Evolutionary conservation across 2,329 filamentous ascomycete genomes (phyloP), one percentile per base, ranked within the genome.

Genomic region (Ophiostoma fasciatum): DNA sequence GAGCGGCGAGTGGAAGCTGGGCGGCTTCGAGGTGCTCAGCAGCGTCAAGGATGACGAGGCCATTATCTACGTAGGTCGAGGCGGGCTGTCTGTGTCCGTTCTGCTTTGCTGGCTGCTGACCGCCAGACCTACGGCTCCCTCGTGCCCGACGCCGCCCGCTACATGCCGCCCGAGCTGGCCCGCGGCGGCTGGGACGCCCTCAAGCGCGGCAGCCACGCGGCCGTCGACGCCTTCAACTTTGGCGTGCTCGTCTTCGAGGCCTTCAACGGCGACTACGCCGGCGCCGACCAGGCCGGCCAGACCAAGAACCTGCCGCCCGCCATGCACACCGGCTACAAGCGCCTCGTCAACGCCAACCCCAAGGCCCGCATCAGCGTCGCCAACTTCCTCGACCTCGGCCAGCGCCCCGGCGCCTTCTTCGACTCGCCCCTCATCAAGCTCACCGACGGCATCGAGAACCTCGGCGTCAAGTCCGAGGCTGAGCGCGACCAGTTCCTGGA

Each of bases 1-100:
- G 53, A 94, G 90, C 51, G 90, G 90, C 39, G 90, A 98, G 59
- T 98, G 90, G 90, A 96, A 92, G 52, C 63, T 98, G 2, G 87
- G 81, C 15, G 90, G 90, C 1, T 93, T 98, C 47, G 90, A 98
- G 46, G 71, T 94, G 5, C 58, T 96, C 40, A 96, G 87, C 59
- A 94, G 81, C 26, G 78, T 96, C 60, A 96, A 94, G 50, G 90
- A 96, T 39, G 87, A 96, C 42, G 84, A 96, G 48, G 84, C 87
- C 9, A 67, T 93, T 32, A 87, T 98, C 51, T 94, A 92, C 52
- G 78, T 83, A 46, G 13, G 26, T 28, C 26, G n/a, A n/a, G n/a
- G n/a, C n/a, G n/a, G n/a, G n/a, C n/a, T n/a, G n/a, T n/a, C n/a
- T n/a, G n/a, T n/a, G n/a, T n/a, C n/a, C n/a, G n/a, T n/a, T n/a